Evolutionary conservation across 768 basidiomycete species (phyloP).

Genomic region (Trametes elegans): DNA sequence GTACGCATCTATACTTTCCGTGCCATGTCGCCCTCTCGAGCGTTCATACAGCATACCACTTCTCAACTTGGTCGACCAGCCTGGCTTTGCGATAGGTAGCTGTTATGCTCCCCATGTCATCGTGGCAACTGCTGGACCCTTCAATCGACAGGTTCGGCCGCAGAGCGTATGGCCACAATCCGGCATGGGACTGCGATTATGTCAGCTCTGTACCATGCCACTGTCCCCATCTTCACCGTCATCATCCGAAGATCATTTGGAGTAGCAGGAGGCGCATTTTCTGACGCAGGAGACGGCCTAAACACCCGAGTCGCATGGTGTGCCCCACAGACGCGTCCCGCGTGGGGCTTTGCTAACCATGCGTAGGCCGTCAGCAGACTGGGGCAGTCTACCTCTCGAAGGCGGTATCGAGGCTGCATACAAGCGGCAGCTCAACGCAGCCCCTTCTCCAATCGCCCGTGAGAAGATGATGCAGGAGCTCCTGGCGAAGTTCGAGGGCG

Average conservation of each 20-base stretch:
- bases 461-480: slow-evolving; percentile 19
- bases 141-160: slow-evolving; percentile 9
- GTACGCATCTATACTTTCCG: not conserved
- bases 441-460: slow-evolving; percentile 10
- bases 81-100: slow-evolving; percentile 18
- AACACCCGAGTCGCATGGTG: slow-evolving; percentile 20
- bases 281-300: slow-evolving; percentile 13
- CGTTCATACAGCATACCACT: slow-evolving; percentile 6
- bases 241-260: slow-evolving; percentile 16
- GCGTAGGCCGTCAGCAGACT: slow-evolving; percentile 20
- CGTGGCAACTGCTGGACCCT: too few relatives aligned
- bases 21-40: not conserved
- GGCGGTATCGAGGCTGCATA: slow-evolving; percentile 22
- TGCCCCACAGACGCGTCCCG: not conserved
- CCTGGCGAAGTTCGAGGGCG: slow-evolving; percentile 18
- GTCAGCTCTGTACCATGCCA: slow-evolving; percentile 17
- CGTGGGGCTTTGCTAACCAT: not conserved
- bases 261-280: slow-evolving; percentile 18
- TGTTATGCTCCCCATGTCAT: not conserved
- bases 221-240: slow-evolving; percentile 16
- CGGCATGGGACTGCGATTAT: slow-evolving; percentile 15
- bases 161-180: slow-evolving; percentile 16
- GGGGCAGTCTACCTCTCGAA: slow-evolving; percentile 22
- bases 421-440: slow-evolving; percentile 15
- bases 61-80: slow-evolving; percentile 20